Evolutionary conservation across 768 basidiomycete genomes (phyloP).

Genomic region (Auricularia auricula-judae): DNA sequence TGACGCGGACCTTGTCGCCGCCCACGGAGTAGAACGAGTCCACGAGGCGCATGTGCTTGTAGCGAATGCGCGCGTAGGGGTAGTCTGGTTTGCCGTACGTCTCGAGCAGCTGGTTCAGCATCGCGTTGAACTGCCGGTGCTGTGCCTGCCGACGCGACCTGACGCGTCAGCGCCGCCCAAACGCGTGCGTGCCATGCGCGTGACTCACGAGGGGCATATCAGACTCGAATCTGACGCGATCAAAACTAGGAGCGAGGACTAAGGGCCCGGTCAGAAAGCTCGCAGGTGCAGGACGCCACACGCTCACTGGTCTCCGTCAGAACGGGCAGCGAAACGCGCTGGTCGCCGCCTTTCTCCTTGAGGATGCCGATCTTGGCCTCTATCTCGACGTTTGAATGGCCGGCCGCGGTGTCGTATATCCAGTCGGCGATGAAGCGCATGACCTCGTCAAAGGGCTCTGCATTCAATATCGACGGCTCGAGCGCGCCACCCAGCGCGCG

Average conservation of each 20-base stretch:
- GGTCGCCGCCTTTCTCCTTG: conserved; percentile 41
- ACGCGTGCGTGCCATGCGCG: conserved; percentile 12
- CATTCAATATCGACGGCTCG: conserved; percentile 61
- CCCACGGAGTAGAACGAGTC: conserved; percentile 63
- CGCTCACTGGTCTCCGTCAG: conserved; percentile 68
- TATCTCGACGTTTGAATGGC: conserved; percentile 53
- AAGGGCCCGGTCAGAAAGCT: background rate
- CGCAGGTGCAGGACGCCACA: conserved; percentile 19
- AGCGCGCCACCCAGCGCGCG: conserved; percentile 11
- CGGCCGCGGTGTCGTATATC: conserved; percentile 39
- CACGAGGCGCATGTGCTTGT: conserved; percentile 65
- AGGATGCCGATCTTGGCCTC: conserved; percentile 85
- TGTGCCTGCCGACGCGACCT: conserved; percentile 42
- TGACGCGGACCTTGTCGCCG: conserved; percentile 69
- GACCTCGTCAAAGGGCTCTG: conserved; percentile 89
- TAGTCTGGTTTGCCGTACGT: conserved; percentile 41
- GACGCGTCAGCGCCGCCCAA: conserved; percentile 12
- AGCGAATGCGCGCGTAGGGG: conserved; percentile 47
- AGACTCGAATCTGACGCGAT: conserved; percentile 68
- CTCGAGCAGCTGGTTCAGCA: conserved; percentile 74
- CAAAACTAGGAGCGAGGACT: conserved; percentile 33
- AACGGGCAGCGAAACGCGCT: conserved; percentile 57
- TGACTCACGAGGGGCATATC: conserved; percentile 77
- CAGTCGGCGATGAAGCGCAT: conserved; percentile 88
- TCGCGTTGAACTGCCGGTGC: conserved; percentile 74